Conservation (phyloP, 495 filamentous ascomycete genomes). For the Podospora pseudocomata region DNA sequence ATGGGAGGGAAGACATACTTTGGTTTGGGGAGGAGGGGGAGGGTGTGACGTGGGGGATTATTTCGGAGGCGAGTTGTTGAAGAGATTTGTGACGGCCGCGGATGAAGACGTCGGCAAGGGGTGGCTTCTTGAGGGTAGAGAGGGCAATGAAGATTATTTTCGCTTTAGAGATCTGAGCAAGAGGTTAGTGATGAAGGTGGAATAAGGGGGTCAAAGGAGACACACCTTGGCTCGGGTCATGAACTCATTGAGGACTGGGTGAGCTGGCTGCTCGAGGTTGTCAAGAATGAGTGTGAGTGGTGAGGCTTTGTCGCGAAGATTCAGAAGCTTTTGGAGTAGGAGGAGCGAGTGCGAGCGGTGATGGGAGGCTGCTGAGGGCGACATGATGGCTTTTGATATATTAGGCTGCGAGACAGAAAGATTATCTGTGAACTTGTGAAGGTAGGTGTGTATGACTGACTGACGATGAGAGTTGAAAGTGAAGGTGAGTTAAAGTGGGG, state of each 20-base stretch:
- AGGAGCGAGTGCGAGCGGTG: constrained; percentile 82
- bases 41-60: constrained; percentile 50
- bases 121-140: constrained; percentile 58
- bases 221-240: constrained; percentile 68
- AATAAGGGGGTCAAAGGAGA: background rate
- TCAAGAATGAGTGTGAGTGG: constrained; percentile 85
- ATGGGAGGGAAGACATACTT: constrained; percentile 29
- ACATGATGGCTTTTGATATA: constrained; percentile 31
- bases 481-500: background rate
- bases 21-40: constrained; percentile 26
- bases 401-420: background rate
- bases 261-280: constrained; percentile 75
- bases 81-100: constrained; percentile 57
- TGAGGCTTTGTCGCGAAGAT: constrained; percentile 70
- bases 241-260: constrained; percentile 68
- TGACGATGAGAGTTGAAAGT: background rate
- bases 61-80: constrained; percentile 51
- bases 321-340: constrained; percentile 78
- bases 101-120: constrained; percentile 59
- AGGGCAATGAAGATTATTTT: constrained; percentile 77
- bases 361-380: constrained; percentile 56
- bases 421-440: background rate
- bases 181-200: constrained; percentile 8
- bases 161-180: constrained; percentile 41
- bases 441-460: background rate